A percentile compares a stretch with the other conserved stretches of the same genome.
phyloP scores from a whole-genome alignment of 495 filamentous ascomycete genomes.

The Jackrogersella minutella region DNA sequence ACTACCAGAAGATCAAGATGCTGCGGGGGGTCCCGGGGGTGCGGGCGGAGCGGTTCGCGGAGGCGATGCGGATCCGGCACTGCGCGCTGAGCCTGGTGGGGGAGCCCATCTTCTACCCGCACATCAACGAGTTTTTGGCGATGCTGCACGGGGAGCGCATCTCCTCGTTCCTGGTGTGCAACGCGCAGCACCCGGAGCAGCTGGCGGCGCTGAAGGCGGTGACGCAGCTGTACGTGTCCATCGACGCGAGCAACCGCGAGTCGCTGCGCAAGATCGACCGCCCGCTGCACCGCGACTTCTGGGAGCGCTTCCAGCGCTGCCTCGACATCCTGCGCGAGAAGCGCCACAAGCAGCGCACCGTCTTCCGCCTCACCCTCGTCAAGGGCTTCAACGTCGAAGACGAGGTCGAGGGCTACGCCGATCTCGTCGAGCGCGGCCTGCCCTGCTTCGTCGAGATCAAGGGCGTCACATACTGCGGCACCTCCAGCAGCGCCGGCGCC shows the following conservation, averaged over 20 bases:
- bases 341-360: slow-evolving; percentile 83
- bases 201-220: slow-evolving; percentile 81
- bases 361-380: slow-evolving; percentile 93
- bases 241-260: slow-evolving; percentile 92
- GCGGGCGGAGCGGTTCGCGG: slow-evolving; percentile 86
- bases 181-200: slow-evolving; percentile 96
- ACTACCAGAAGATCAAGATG: slow-evolving; percentile 98
- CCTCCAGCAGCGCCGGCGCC: slow-evolving; percentile 76
- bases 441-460: slow-evolving; percentile 95
- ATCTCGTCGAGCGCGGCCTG: slow-evolving; percentile 81
- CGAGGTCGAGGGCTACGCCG: slow-evolving; percentile 88
- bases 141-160: slow-evolving; percentile 86
- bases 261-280: slow-evolving; percentile 86
- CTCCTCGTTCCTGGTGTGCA: slow-evolving; percentile 94
- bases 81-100: slow-evolving; percentile 91
- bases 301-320: slow-evolving; percentile 91
- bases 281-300: slow-evolving; percentile 94
- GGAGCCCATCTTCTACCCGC: slow-evolving; percentile 96
- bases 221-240: slow-evolving; percentile 94
- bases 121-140: slow-evolving; percentile 88
- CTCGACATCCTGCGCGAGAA: slow-evolving; percentile 87
- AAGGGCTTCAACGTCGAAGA: slow-evolving; percentile 95
- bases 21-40: slow-evolving; percentile 92
- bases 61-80: slow-evolving; percentile 91
- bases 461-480: slow-evolving; percentile 96